Evolutionary conservation across 2,329 filamentous ascomycete genomes (phyloP), one percentile per base, ranked within the genome.

Genomic region (Diaporthe sp.): DNA sequence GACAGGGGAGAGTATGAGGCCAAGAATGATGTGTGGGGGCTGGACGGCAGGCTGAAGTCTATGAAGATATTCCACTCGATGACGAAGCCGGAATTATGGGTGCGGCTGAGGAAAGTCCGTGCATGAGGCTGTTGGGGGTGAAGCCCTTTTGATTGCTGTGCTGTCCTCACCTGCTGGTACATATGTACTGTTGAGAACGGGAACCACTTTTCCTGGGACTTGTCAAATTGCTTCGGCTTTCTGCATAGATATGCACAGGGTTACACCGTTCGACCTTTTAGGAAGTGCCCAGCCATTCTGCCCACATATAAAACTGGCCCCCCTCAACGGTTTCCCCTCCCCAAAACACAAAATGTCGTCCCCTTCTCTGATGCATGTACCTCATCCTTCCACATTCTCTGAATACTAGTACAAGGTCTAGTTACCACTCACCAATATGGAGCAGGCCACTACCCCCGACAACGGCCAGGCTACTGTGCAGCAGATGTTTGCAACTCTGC

Each of bases 51-150:
- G 7, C 34, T 70, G 34, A 70, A 70, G 49, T 4, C 65, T 8
- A 19, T 70, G 6, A 70, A 70, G n/a, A 70, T 70, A n/a, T 70
- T 70, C 34, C 65, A 70, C 34, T 70, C 65, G 13, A 70, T 70
- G 65, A 70, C 49, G 31, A 70, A 70, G 65, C 65, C 65, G 2
- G 65, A 70, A 28, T 17, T 70, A 6, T 70, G 65, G 65, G 65
- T 55, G 46, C 65, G 34, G 13, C 34, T 55, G 17, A 42, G 10
- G 4, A 70, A 55, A 49, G 46, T 19, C 1, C 15, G 19, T 2
- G 4, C 7, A 25, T 28, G 15, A 70, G 22, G 17, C 8, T 28
- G 13, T 44, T 62, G 55, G 5, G 15, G n/a, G 12, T 10, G 2
- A 53, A 28, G n/a, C 8, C 7, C 5, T 6, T 9, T 22, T 8